phyloP scores from a whole-genome alignment of 495 filamentous ascomycete species.

The Penicillium parvum region DNA sequence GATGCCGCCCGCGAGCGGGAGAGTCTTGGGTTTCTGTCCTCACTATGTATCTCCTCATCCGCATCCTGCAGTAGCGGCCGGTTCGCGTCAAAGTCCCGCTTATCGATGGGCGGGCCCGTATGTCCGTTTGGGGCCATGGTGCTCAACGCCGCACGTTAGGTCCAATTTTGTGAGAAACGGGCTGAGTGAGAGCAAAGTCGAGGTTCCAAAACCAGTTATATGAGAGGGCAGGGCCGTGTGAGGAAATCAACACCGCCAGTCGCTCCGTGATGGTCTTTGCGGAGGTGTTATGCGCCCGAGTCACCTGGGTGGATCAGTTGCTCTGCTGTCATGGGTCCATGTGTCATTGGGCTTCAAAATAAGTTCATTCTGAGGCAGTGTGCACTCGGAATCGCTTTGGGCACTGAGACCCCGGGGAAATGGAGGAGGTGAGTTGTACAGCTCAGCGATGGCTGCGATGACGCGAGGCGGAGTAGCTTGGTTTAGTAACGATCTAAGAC shows the following conservation, averaged over 20 bases:
- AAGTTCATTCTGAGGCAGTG: not conserved
- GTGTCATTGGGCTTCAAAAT: conserved; percentile 15
- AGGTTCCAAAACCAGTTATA: not conserved
- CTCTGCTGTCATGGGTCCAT: conserved; percentile 14
- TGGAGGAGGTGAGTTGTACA: not conserved
- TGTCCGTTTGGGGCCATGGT: conserved; percentile 32
- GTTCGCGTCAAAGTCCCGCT: conserved; percentile 58
- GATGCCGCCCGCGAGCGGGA: conserved; percentile 20
- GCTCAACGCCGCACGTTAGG: not conserved
- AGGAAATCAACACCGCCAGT: conserved; percentile 1
- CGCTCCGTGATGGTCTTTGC: conserved; percentile 4
- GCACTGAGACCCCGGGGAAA: too few species aligned
- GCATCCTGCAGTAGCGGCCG: conserved; percentile 40
- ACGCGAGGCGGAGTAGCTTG: conserved; percentile 3
- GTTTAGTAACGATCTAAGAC: conserved; percentile 9
- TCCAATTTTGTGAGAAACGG: not conserved
- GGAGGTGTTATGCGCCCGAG: conserved; percentile 13
- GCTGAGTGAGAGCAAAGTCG: not conserved
- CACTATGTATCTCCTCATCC: conserved; percentile 23
- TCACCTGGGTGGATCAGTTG: conserved; percentile 29
- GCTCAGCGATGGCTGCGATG: not conserved
- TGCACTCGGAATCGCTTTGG: not conserved
- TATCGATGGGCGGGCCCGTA: conserved; percentile 37
- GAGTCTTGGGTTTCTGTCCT: conserved; percentile 5
- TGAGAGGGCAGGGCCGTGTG: not conserved